Conservation (phyloP, 768 basidiomycete genomes). For the Tulasnella sp. region DNA sequence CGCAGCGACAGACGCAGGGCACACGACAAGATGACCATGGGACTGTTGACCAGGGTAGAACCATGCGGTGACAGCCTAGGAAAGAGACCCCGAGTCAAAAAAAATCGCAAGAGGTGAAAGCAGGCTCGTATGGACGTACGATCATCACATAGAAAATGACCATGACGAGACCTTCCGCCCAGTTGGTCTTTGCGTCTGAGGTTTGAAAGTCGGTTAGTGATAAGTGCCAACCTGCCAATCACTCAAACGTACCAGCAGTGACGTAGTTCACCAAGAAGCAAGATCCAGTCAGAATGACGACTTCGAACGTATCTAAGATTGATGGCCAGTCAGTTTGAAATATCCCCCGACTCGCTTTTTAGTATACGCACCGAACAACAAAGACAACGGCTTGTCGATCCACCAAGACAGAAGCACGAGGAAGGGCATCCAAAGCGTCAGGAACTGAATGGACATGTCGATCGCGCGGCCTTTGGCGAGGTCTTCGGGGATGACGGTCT, state of each 20-base stretch:
- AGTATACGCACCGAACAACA: slow-evolving; percentile 49
- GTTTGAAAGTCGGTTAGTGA: not conserved
- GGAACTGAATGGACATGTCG: slow-evolving; percentile 68
- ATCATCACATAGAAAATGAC: slow-evolving; percentile 6
- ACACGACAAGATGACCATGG: not conserved
- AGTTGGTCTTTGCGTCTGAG: slow-evolving; percentile 1
- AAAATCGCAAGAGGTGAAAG: not conserved
- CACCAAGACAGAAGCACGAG: slow-evolving; percentile 61
- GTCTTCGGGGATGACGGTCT: slow-evolving; percentile 34
- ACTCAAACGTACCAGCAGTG: not conserved
- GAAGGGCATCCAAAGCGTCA: slow-evolving; percentile 68
- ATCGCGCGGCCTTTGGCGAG: slow-evolving; percentile 60
- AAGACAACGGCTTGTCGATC: slow-evolving; percentile 43
- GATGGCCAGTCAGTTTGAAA: not conserved
- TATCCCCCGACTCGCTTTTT: not conserved
- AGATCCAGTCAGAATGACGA: not conserved
- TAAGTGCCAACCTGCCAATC: not conserved
- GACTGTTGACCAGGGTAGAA: slow-evolving; percentile 1
- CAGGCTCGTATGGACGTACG: not conserved
- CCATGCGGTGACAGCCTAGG: not conserved
- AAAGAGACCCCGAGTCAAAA: not conserved
- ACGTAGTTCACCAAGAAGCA: slow-evolving; percentile 12
- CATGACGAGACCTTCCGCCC: slow-evolving; percentile 4
- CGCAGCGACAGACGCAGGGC: not conserved
- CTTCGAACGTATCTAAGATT: not conserved